Base-by-base conservation (phyloP, 108 stramenopile genomes). In the Asterionellopsis glacialis region DNA sequence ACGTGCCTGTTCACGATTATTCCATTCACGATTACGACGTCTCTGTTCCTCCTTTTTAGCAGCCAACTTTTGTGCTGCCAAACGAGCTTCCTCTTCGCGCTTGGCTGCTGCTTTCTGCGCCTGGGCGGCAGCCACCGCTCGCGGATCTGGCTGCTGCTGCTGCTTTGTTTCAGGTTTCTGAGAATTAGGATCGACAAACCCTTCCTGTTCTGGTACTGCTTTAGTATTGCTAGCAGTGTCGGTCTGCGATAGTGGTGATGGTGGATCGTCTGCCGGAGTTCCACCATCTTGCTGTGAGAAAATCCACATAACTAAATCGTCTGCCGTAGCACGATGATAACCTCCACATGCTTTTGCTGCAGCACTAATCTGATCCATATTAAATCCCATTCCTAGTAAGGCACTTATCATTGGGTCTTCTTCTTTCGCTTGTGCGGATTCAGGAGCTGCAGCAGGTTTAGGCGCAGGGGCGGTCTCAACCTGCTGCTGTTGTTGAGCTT, bases 231-330 rank as follows among this genome's bases (percentile, higher is more conserved):
- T 63, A 13, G 38, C 13, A 39, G 44, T 41, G 47, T 9, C 9
- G 9, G 2, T 48, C 55, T 51, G 9, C 1, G 42, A 26, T 27
- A 16, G 10, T 51, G 9, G 11, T n/a, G n/a, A n/a, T 5, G 58
- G 49, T 16, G 24, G 1, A 18, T 42, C 49, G 24, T 41, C 1
- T 4, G 38, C 15, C 1, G 21, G 14, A 16, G 21, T 18, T 0
- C 39, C 70, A 43, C 48, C 59, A 2, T 45, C 68, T 33, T 68
- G 71, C 52, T 76, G 68, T 52, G 72, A 79, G 11, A 93, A 70
- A 58, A 93, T 93, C 86, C 86, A 88, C 55, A 82, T 74, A 23
- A 93, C 86, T 65, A 90, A 67, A 50, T 89, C 85, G 61, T 93
- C 91, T 3, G 86, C 84, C 0, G 84, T 86, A 13, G 88, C 84